These are phyloP conservation scores for Paraglomus brasilianum DNA, from an alignment of 192 early-diverging fungal species.

Conservation along the genomic window DNA sequence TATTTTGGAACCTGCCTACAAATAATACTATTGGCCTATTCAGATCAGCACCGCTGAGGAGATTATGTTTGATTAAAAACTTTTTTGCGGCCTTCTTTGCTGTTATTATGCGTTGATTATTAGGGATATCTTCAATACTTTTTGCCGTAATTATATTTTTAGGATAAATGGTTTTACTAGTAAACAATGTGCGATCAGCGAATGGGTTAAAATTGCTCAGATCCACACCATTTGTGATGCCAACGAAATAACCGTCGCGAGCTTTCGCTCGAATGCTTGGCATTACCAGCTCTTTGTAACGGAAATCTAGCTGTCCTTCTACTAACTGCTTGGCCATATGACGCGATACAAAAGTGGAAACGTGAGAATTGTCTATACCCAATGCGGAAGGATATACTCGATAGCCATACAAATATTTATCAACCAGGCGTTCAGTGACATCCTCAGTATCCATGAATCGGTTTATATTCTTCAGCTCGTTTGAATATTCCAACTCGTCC, in stretches of 20 bases:
- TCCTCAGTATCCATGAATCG: conserved; percentile 47
- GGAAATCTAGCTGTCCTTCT: conserved; percentile 52
- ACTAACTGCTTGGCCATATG: conserved; percentile 56
- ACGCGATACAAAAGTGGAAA: conserved; percentile 54
- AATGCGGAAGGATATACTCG: conserved; percentile 50
- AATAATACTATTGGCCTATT: conserved; percentile 46
- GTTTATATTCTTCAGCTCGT: conserved; percentile 45
- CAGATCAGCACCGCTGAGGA: conserved; percentile 41
- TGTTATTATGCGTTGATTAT: conserved; percentile 16
- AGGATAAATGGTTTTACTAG: conserved; percentile 42
- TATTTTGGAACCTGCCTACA: conserved; percentile 59
- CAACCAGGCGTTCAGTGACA: conserved; percentile 37
- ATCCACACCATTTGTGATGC: conserved; percentile 58
- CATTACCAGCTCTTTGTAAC: conserved; percentile 56
- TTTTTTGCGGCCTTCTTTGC: conserved; percentile 49
- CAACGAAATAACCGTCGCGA: conserved; percentile 44
- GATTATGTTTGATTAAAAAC: conserved; percentile 42
- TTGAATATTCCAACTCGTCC: conserved; percentile 57
- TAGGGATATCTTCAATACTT: background rate
- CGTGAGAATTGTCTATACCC: conserved; percentile 52
- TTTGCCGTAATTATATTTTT: conserved; percentile 25
- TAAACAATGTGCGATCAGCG: conserved; percentile 35
- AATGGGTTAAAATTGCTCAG: conserved; percentile 51
- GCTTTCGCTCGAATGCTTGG: conserved; percentile 47
- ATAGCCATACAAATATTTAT: conserved; percentile 45